Evolutionary conservation across 495 filamentous ascomycete genomes (phyloP).

Genomic region (Physcia stellaris): DNA sequence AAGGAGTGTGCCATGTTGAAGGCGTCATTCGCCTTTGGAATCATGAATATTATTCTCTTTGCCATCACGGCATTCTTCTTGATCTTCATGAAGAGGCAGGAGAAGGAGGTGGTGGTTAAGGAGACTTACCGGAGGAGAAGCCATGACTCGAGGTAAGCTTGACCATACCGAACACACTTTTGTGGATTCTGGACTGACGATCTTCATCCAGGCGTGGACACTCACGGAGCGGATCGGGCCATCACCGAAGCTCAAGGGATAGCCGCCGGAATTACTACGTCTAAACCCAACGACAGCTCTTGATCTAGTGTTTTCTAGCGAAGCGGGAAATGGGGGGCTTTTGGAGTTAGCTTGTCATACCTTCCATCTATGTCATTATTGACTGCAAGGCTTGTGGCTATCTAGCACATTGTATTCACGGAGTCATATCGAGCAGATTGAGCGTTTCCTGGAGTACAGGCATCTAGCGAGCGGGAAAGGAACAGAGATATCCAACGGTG

Average conservation of each 20-base stretch:
- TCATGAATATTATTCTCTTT: constrained; percentile 80
- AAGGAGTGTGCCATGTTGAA: constrained; percentile 85
- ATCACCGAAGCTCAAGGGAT: constrained; percentile 17
- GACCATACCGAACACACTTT: not conserved
- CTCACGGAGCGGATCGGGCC: constrained; percentile 16
- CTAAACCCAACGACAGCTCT: constrained; percentile 5
- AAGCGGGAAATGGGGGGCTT: too few relatives aligned
- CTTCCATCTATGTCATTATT: too few relatives aligned
- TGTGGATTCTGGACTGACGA: not conserved
- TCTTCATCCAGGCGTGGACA: constrained; percentile 12
- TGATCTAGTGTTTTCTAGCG: too few relatives aligned
- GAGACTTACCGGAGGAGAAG: constrained; percentile 30
- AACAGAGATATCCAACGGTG: too few relatives aligned
- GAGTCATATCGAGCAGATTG: too few relatives aligned
- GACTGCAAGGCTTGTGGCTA: too few relatives aligned
- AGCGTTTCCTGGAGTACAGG: too few relatives aligned
- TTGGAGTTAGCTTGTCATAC: too few relatives aligned
- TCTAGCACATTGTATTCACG: too few relatives aligned
- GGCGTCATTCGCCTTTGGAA: constrained; percentile 70
- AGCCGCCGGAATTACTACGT: constrained; percentile 15
- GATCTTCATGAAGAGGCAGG: constrained; percentile 36
- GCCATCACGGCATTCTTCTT: constrained; percentile 54
- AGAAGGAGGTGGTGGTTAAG: constrained; percentile 26
- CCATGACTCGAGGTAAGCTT: constrained; percentile 20
- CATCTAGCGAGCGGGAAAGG: too few relatives aligned